phyloP scores from a whole-genome alignment of 306 rosid genomes.

The Quercus robur region DNA sequence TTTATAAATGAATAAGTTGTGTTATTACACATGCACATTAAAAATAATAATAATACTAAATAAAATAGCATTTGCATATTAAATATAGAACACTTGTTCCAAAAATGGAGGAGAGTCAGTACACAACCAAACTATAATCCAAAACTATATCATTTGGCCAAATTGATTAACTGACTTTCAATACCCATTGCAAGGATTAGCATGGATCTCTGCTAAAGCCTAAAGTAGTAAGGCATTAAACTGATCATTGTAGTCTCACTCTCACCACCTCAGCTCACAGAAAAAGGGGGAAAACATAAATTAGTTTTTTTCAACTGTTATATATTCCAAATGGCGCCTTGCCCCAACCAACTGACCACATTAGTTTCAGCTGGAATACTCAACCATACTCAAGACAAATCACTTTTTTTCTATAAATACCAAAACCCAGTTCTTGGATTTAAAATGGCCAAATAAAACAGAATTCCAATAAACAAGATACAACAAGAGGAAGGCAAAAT shows the following conservation, averaged over 20 bases:
- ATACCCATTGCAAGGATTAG: too few species aligned
- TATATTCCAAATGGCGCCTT: too few species aligned
- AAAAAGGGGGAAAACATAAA: too few species aligned
- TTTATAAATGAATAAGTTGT: not conserved
- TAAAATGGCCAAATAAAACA: not conserved
- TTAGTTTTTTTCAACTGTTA: too few species aligned
- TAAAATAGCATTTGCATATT: not conserved
- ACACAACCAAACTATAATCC: not conserved
- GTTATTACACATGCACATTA: not conserved
- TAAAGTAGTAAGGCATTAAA: not conserved
- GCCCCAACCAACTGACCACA: not conserved
- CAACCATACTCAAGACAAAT: not conserved
- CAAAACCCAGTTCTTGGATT: not conserved
- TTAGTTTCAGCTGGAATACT: not conserved
- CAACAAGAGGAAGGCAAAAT: not conserved
- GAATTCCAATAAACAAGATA: not conserved
- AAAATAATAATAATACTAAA: not conserved
- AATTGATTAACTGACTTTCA: too few species aligned
- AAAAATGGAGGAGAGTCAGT: not conserved
- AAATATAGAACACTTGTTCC: not conserved
- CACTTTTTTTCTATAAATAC: not conserved
- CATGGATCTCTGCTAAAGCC: not conserved
- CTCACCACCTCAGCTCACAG: too few species aligned
- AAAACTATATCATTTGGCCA: not conserved
- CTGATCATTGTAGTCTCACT: not conserved